Evolutionary conservation across 352 stramenopile species (phyloP), one percentile per base, ranked within the genome.

Genomic region (Saprolegnia parasitica): DNA sequence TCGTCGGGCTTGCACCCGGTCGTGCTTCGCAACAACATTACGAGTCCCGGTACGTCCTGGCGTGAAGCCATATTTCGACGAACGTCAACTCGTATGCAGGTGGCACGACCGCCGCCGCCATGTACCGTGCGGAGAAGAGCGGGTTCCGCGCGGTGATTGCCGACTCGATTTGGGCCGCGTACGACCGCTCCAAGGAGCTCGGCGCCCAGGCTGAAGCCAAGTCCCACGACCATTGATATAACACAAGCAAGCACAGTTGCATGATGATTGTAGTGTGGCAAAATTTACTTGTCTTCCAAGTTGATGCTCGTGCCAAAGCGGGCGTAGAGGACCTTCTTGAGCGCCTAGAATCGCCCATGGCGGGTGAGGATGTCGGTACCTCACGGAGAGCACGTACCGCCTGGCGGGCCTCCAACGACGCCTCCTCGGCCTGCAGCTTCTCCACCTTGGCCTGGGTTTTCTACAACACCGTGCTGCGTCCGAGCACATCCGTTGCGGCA

Each of bases 301-400:
- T 99, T 98, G 70, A 99, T 99, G 68, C 84, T 97, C 67, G 96
- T 90, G 49, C 96, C 96, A 76, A 99, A 99, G 73, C 96, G 84
- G 42, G 81, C 83, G 83, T 99, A 99, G 54, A 99, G 81, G 57
- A 91, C 73, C 74, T 96, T 97, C 78, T 99, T 99, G 49, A 99
- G 75, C 39, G 75, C 77, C 72, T 85, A 58, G 56, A 58, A 76
- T 62, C 5, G 47, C 26, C 0, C 32, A 66, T 29, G 1, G 21
- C 18, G 26, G 29, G 57, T 54, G 58, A 67, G 32, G 18, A 23
- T 32, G 10, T 13, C 15, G 24, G 18, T 39, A 32, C 42, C 23
- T 47, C 21, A 49, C 50, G 58, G 13, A 55, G 13, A 4, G n/a
- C 18, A 58, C 76, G 45, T 56, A 96, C 89, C 74, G 81, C 80